Conservation (phyloP, 495 filamentous ascomycete genomes). For the Geoglossum glabrum region DNA sequence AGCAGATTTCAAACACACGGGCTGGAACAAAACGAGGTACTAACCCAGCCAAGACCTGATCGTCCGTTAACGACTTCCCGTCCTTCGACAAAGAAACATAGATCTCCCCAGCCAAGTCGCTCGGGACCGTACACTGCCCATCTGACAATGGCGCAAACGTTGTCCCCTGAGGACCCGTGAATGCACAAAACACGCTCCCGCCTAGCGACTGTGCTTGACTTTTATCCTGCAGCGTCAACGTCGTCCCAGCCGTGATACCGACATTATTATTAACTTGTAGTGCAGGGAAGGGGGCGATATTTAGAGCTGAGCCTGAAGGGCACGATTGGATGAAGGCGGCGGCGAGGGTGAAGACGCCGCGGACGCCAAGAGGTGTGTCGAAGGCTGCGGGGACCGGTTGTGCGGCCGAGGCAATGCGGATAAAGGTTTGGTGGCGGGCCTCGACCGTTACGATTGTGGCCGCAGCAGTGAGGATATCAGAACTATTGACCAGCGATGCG, state of each 20-base stretch:
- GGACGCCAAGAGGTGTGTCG: constrained; percentile 35
- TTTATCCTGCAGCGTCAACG: constrained; percentile 22
- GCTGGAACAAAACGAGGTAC: not conserved
- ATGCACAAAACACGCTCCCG: constrained; percentile 30
- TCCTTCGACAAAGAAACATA: constrained; percentile 32
- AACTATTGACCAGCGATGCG: constrained; percentile 26
- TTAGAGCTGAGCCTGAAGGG: constrained; percentile 34
- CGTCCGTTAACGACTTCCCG: constrained; percentile 2
- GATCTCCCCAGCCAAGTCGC: constrained; percentile 29
- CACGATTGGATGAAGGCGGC: constrained; percentile 41
- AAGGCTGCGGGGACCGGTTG: constrained; percentile 37
- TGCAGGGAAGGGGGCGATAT: constrained; percentile 33
- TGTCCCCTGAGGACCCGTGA: constrained; percentile 27
- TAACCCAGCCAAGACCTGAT: constrained; percentile 9
- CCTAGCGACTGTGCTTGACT: constrained; percentile 20
- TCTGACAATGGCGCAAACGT: constrained; percentile 20
- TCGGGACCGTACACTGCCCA: constrained; percentile 28
- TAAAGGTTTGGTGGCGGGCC: constrained; percentile 37
- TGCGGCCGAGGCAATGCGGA: constrained; percentile 27
- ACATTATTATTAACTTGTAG: constrained; percentile 29
- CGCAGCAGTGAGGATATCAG: constrained; percentile 31
- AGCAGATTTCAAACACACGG: not conserved
- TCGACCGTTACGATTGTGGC: constrained; percentile 41
- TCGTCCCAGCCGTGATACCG: constrained; percentile 23
- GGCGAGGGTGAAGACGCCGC: constrained; percentile 25